Percentiles rank a stretch among this genome's conserved stretches.
phyloP scores from a whole-genome alignment of 2,329 filamentous ascomycete species.

The Penicillium sp. region DNA sequence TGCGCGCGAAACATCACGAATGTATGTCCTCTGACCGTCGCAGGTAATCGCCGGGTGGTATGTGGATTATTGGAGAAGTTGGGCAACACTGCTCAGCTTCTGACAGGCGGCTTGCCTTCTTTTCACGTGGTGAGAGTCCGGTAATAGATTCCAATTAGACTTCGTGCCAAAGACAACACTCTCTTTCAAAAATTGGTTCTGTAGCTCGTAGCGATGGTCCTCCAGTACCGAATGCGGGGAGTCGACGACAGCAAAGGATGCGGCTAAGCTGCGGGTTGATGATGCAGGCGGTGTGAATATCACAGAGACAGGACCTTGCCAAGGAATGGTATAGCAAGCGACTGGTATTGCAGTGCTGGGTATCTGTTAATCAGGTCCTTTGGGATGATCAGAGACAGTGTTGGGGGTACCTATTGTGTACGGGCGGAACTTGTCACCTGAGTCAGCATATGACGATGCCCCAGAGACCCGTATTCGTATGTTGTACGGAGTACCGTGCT shows the following conservation, averaged over 20 bases:
- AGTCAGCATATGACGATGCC: constrained; percentile 15
- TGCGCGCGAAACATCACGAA: constrained; percentile 59
- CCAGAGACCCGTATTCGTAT: neutral
- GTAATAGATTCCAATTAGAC: neutral
- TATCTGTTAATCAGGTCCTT: neutral
- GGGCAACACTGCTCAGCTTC: constrained; percentile 14
- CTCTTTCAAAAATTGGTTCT: neutral
- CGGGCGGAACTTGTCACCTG: constrained; percentile 8
- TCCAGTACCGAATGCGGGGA: constrained; percentile 25
- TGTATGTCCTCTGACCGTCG: constrained; percentile 12
- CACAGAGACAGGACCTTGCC: neutral
- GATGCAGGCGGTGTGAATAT: neutral
- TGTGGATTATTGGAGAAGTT: constrained; percentile 12
- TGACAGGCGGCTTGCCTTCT: neutral
- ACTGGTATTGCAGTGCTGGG: neutral
- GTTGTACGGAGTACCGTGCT: neutral
- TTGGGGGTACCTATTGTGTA: constrained; percentile 4
- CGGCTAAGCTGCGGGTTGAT: neutral
- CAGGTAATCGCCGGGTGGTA: constrained; percentile 8
- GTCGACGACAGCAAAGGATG: constrained; percentile 6
- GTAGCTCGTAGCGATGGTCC: constrained; percentile 7
- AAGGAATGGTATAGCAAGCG: neutral
- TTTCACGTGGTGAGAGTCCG: neutral
- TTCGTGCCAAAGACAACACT: neutral
- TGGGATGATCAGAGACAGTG: neutral